Evolutionary conservation across 345 rosid species (phyloP), one percentile per base, ranked within the genome.

Genomic region (Populus euphratica): DNA sequence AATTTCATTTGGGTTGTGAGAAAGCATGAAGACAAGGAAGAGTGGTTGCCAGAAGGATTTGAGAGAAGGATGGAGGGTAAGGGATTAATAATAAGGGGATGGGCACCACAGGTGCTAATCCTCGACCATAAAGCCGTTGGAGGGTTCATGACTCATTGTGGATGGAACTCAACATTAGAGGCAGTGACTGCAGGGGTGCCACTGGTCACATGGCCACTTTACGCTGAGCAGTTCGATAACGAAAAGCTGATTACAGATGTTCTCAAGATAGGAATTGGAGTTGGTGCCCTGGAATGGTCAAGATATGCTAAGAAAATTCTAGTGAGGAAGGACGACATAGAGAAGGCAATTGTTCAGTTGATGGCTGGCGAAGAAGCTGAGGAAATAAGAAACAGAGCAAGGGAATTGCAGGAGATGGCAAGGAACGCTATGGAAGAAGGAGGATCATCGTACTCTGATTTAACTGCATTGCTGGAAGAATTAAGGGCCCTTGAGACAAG

Each of bases 101-200:
- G 97, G 92, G 90, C 89, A 0, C 93, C 92, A 0, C 92, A 91
- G 54, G 83, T 90, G 21, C 14, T 90, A 66, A 89, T 91, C 70
- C 91, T 91, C 23, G 88, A 86, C 8, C 91, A 91, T 71, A 79
- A 76, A 73, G 86, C 89, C 0, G 72, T 85, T 0, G 91, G 89
- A 21, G 91, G 85, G n/a, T 90, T 91, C 33, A 78, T 91, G 80
- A 88, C 89, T 0, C 92, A 88, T 3, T 91, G 91, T 0, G 88
- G 91, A 1, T 88, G 91, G 93, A 91, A 91, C 83, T 90, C 88
- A 0, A 80, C 83, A 36, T 73, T 91, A 1, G 90, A 91, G 70
- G 90, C 83, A 1, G 74, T 90, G 1, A 66, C 84, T 1, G 89
- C 86, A 0, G 91, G 93, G 25, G 52, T 92, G 13, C 89, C 93